These are phyloP conservation scores for Lentinula guzmanii DNA, from an alignment of 768 basidiomycete genomes.

Conservation along the genomic window DNA sequence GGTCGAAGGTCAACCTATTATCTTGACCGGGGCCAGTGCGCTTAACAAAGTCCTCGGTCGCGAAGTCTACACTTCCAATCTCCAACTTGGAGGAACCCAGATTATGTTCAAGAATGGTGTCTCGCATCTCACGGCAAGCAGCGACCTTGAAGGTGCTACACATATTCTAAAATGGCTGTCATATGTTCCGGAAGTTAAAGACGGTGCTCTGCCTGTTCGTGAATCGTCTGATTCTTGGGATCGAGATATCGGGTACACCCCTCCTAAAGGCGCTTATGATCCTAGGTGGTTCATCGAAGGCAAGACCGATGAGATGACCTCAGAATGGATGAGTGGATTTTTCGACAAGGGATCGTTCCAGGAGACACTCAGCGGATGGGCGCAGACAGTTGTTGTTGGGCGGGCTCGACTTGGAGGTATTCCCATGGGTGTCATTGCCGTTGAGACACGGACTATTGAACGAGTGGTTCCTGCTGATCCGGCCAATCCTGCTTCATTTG, in stretches of 20 bases:
- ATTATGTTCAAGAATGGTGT: constrained; percentile 99
- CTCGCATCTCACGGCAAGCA: constrained; percentile 91
- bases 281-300: constrained; percentile 98
- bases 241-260: constrained; percentile 83
- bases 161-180: constrained; percentile 94
- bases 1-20: constrained; percentile 99
- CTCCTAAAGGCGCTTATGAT: constrained; percentile 93
- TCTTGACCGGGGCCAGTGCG: constrained; percentile 93
- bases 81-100: constrained; percentile 99
- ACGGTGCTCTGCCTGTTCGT: constrained; percentile 74
- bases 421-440: constrained; percentile 96
- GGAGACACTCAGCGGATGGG: constrained; percentile 98
- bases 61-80: constrained; percentile 97
- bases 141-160: constrained; percentile 92
- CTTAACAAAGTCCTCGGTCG: constrained; percentile 98
- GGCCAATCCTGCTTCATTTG: constrained; percentile 93
- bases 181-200: constrained; percentile 83
- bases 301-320: constrained; percentile 76
- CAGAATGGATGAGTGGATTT: constrained; percentile 82
- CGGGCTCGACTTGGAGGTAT: constrained; percentile 95
- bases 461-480: constrained; percentile 96
- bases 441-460: constrained; percentile 96
- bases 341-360: constrained; percentile 98
- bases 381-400: constrained; percentile 96
- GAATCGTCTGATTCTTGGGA: constrained; percentile 80